These are phyloP conservation scores for Exophiala phaeomuriformis DNA, from an alignment of 2,329 filamentous ascomycete genomes.

Conservation along the genomic window DNA sequence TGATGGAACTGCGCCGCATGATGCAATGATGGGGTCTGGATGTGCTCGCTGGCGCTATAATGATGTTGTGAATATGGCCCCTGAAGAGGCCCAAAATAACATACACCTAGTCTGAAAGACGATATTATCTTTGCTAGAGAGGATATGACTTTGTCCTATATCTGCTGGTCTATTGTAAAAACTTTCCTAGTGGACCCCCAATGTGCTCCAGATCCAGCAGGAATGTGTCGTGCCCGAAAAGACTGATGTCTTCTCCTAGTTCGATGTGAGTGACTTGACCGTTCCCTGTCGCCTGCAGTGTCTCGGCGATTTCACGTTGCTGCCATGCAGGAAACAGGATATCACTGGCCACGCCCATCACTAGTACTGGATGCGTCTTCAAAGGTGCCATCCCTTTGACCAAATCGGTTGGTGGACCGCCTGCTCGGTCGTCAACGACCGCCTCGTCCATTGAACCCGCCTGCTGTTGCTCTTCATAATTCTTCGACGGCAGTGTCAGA, in stretches of 20 bases:
- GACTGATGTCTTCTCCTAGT: slow-evolving; percentile 83
- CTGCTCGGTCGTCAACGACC: slow-evolving; percentile 31
- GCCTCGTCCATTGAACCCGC: slow-evolving; percentile 32
- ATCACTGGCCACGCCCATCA: slow-evolving; percentile 91
- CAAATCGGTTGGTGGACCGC: slow-evolving; percentile 67
- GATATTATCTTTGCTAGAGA: background rate
- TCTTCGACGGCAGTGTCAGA: slow-evolving; percentile 70
- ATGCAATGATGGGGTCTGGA: background rate
- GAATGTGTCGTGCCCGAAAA: slow-evolving; percentile 97
- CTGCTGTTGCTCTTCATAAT: slow-evolving; percentile 75
- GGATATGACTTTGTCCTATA: background rate
- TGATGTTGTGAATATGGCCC: background rate
- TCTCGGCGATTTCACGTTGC: slow-evolving; percentile 85
- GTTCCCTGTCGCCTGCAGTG: slow-evolving; percentile 70
- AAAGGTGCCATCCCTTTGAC: slow-evolving; percentile 65
- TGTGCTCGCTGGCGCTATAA: background rate
- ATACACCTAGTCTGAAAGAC: background rate
- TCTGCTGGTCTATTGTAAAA: slow-evolving; percentile 46
- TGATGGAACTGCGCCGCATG: background rate
- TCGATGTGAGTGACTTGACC: slow-evolving; percentile 78
- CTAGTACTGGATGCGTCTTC: slow-evolving; percentile 70
- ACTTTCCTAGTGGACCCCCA: slow-evolving; percentile 71
- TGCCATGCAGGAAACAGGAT: slow-evolving; percentile 98
- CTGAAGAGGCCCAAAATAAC: background rate
- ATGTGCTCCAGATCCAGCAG: slow-evolving; percentile 86